Base-by-base conservation (phyloP, 2,329 filamentous ascomycete species). In the Colletotrichum destructivum region DNA sequence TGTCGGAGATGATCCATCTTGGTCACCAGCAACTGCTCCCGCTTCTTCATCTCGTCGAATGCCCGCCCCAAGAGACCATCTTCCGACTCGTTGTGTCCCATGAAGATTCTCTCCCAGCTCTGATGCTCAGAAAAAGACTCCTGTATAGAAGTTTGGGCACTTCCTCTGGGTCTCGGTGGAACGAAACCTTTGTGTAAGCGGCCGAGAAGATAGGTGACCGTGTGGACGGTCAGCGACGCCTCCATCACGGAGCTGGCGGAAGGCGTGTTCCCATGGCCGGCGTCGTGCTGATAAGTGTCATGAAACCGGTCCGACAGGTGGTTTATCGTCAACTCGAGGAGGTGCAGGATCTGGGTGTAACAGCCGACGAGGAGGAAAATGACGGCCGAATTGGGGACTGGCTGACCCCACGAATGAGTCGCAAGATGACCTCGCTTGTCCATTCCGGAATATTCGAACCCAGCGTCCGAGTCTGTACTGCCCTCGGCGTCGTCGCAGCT, bases 341-440 rank as follows among this genome's bases (percentile, higher is more conserved):
- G 49, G 11, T 52, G 49, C 49, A 52, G 8, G n/a, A 52, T 52
- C 49, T 52, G 49, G 15, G 49, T 23, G 49, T 52, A 52, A 13
- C 49, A 52, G 23, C 49, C 49, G 8, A 52, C 6, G 7, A 52
- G 49, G n/a, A 52, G 49, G 49, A 52, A 52, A 6, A 52, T 21
- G 21, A 23, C n/a, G 49, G 49, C 49, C 21, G 49, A 52, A 5
- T 23, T 7, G 49, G 49, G 49, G 5, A 51, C 47, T 8, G n/a
- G 23, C 47, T 51, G 47, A 15, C 47, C n/a, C n/a, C 23, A 51
- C 7, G n/a, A 11, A 11, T 51, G 47, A 6, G 7, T 23, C 12
- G n/a, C 47, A 6, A 51, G 4, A 51, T 12, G 7, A 8, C 13
- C 15, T 16, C 13, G n/a, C 8, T 51, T 26, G 23, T 23, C 49